Evolutionary conservation across 345 rosid genomes (phyloP).

Genomic region (Noccaea caerulescens): DNA sequence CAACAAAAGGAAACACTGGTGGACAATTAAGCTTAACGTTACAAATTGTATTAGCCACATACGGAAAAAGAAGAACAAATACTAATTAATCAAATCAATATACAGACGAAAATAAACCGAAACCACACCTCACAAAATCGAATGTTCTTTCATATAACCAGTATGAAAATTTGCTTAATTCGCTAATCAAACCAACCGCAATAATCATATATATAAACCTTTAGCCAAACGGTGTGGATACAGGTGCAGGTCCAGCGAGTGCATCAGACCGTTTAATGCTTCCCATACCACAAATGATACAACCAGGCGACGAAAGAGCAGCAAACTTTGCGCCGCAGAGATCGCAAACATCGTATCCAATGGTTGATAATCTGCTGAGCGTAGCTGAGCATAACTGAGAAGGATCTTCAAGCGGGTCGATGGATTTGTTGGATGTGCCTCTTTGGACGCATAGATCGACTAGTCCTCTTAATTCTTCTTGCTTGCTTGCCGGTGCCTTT

Average conservation of each 20-base stretch:
- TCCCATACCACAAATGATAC: constrained; percentile 99
- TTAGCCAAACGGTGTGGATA: constrained; percentile 88
- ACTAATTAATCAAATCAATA: constrained; percentile 33
- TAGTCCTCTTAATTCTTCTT: constrained; percentile 85
- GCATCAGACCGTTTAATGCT: constrained; percentile 93
- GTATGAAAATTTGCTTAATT: not conserved
- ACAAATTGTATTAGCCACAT: constrained; percentile 24
- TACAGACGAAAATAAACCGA: constrained; percentile 26
- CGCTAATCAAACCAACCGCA: constrained; percentile 5
- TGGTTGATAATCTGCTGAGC: constrained; percentile 91
- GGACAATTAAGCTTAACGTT: not conserved
- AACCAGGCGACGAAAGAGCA: constrained; percentile 85
- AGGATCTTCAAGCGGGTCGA: constrained; percentile 92
- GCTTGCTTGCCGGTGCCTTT: constrained; percentile 90
- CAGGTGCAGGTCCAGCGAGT: constrained; percentile 65
- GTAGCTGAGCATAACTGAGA: constrained; percentile 97
- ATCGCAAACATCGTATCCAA: constrained; percentile 95
- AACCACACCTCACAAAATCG: constrained; percentile 31
- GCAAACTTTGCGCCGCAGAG: constrained; percentile 95
- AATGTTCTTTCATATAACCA: constrained; percentile 18
- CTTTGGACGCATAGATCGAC: constrained; percentile 89
- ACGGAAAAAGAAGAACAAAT: not conserved
- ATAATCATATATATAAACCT: not conserved
- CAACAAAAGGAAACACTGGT: not conserved
- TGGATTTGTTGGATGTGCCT: constrained; percentile 88